These are phyloP conservation scores for Agroathelia rolfsii DNA, from an alignment of 1,284 basidiomycete genomes.

Conservation along the genomic window DNA sequence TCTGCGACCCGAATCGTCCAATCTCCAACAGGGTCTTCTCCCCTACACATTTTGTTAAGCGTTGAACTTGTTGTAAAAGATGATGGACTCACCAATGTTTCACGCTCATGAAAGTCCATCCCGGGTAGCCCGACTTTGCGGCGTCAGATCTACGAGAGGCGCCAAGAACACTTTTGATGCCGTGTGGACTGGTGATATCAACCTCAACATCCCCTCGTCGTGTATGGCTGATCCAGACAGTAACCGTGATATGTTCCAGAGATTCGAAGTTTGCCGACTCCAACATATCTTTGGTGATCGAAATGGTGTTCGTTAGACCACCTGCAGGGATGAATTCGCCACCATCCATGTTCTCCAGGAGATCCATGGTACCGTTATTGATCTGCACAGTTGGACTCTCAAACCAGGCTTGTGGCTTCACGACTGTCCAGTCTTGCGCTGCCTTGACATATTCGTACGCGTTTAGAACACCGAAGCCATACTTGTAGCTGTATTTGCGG, in stretches of 20 bases:
- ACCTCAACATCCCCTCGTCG: constrained; percentile 91
- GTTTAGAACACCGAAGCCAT: constrained; percentile 88
- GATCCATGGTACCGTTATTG: constrained; percentile 48
- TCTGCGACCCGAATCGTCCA: constrained; percentile 90
- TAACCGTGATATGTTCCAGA: constrained; percentile 89
- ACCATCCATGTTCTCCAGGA: constrained; percentile 46
- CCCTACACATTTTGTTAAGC: constrained; percentile 44
- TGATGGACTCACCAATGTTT: constrained; percentile 81
- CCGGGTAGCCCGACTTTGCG: constrained; percentile 68
- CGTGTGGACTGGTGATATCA: constrained; percentile 77
- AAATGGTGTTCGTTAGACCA: constrained; percentile 62
- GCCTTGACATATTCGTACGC: constrained; percentile 78
- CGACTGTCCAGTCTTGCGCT: constrained; percentile 75
- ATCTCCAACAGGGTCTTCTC: constrained; percentile 84
- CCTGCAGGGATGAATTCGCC: constrained; percentile 57
- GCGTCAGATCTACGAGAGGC: constrained; percentile 63
- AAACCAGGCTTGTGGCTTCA: constrained; percentile 93
- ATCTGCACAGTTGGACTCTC: constrained; percentile 66
- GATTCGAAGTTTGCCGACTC: constrained; percentile 71
- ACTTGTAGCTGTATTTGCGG: constrained; percentile 90
- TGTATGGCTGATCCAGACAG: constrained; percentile 87
- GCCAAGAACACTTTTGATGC: constrained; percentile 80
- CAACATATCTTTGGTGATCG: constrained; percentile 67
- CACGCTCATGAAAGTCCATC: constrained; percentile 97
- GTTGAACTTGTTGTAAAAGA: constrained; percentile 1